Evolutionary conservation across 2,329 filamentous ascomycete species (phyloP).

Genomic region (Exophiala bonariae): DNA sequence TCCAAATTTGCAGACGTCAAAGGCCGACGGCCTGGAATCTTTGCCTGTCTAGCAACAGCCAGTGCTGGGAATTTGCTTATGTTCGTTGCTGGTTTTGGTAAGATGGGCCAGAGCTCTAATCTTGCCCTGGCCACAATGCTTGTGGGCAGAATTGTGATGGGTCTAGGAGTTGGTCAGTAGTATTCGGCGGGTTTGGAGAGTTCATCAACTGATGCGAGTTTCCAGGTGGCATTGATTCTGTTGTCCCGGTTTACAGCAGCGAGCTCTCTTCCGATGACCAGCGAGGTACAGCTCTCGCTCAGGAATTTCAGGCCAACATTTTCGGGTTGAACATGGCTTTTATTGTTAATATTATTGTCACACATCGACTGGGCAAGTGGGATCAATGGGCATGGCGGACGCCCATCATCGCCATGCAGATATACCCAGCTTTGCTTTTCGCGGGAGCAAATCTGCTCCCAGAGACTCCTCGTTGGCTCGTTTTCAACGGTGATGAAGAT

Average conservation of each 20-base stretch:
- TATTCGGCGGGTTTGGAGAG: not conserved
- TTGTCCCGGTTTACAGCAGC: constrained; percentile 61
- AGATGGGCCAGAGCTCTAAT: constrained; percentile 25
- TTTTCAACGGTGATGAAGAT: constrained; percentile 51
- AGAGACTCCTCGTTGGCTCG: constrained; percentile 59
- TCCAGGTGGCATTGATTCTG: constrained; percentile 58
- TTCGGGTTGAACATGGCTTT: constrained; percentile 63
- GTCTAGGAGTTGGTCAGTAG: constrained; percentile 32
- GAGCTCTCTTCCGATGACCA: constrained; percentile 59
- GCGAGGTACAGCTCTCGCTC: constrained; percentile 58
- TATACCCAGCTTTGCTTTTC: constrained; percentile 57
- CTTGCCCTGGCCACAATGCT: constrained; percentile 51
- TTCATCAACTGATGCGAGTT: constrained; percentile 16
- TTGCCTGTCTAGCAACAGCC: constrained; percentile 54
- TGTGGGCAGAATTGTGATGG: constrained; percentile 54
- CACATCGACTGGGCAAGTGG: constrained; percentile 53
- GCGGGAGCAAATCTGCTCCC: constrained; percentile 55
- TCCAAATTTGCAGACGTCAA: constrained; percentile 55
- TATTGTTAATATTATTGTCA: constrained; percentile 58
- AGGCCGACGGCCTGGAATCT: constrained; percentile 58
- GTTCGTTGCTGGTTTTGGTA: constrained; percentile 57
- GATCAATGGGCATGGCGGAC: constrained; percentile 63
- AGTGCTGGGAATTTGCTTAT: constrained; percentile 60
- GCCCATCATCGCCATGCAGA: constrained; percentile 62
- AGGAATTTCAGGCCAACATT: constrained; percentile 67